phyloP scores from a whole-genome alignment of 768 basidiomycete species.

The Hericium erinaceus region DNA sequence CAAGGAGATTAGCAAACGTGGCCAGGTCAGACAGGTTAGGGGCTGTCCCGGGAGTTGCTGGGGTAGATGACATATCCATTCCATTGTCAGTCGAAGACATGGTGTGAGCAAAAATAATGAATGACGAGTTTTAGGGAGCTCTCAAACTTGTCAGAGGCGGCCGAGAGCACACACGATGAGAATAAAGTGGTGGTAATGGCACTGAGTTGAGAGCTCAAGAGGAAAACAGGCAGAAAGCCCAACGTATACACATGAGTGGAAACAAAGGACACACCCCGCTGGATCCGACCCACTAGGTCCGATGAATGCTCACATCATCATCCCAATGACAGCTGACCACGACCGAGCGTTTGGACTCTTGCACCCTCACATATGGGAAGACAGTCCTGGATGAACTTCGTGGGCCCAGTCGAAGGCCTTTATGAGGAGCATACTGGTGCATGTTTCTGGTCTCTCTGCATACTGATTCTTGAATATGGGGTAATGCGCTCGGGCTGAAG shows the following conservation, averaged over 20 bases:
- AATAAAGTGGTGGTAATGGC: neutral
- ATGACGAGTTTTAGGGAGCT: too few relatives aligned
- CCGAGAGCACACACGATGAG: neutral
- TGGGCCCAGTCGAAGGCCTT: slow-evolving; percentile 29
- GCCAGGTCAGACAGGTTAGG: too few relatives aligned
- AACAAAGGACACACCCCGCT: neutral
- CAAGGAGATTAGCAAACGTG: too few relatives aligned
- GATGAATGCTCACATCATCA: too few relatives aligned
- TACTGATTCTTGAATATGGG: neutral
- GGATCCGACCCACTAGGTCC: neutral
- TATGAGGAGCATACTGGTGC: slow-evolving; percentile 29
- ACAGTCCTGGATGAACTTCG: slow-evolving; percentile 24
- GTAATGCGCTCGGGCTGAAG: too few relatives aligned
- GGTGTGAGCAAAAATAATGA: too few relatives aligned
- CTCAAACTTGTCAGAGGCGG: neutral
- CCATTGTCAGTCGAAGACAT: too few relatives aligned
- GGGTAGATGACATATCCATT: too few relatives aligned
- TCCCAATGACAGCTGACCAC: too few relatives aligned
- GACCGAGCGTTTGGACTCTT: too few relatives aligned
- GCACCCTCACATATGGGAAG: neutral
- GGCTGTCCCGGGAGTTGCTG: too few relatives aligned
- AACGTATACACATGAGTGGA: neutral
- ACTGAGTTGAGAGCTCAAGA: neutral
- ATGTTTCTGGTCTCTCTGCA: slow-evolving; percentile 29
- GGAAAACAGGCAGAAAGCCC: too few relatives aligned